A percentile compares a stretch with the other conserved stretches of the same genome.
phyloP scores from a whole-genome alignment of 192 early-diverging fungal species.

The Globomyces pollinis-pini region DNA sequence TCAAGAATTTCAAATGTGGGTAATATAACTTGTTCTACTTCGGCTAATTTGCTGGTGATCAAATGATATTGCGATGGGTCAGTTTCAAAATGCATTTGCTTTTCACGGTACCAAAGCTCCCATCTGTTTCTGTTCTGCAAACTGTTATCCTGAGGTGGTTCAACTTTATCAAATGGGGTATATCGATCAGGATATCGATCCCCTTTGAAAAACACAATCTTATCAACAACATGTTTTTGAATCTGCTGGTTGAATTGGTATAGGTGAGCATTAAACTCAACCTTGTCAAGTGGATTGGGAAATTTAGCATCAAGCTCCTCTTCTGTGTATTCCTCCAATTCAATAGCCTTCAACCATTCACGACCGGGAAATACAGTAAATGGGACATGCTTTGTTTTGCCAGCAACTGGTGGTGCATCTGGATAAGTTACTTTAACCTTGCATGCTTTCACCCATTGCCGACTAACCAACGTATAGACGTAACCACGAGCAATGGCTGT shows the following conservation, averaged over 20 bases:
- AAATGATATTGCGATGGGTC: slow-evolving; percentile 42
- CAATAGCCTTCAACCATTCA: slow-evolving; percentile 40
- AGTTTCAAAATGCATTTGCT: slow-evolving; percentile 32
- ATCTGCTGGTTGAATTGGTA: slow-evolving; percentile 41
- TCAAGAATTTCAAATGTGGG: slow-evolving; percentile 25
- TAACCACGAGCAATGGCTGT: slow-evolving; percentile 38
- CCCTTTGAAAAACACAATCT: slow-evolving; percentile 31
- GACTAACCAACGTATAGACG: slow-evolving; percentile 42
- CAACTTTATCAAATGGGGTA: slow-evolving; percentile 28
- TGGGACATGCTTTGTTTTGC: slow-evolving; percentile 18
- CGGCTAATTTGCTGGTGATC: slow-evolving; percentile 34
- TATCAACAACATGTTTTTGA: slow-evolving; percentile 32
- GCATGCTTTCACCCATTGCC: slow-evolving; percentile 36
- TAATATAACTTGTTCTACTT: slow-evolving; percentile 22
- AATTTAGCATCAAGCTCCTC: slow-evolving; percentile 26
- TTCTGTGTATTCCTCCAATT: slow-evolving; percentile 30
- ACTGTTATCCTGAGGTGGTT: slow-evolving; percentile 32
- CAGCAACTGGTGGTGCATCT: slow-evolving; percentile 1
- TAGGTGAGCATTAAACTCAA: slow-evolving; percentile 32
- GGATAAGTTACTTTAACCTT: slow-evolving; percentile 19
- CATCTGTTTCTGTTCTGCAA: slow-evolving; percentile 34
- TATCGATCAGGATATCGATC: slow-evolving; percentile 28
- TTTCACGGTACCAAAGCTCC: slow-evolving; percentile 33
- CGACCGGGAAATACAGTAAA: slow-evolving; percentile 36
- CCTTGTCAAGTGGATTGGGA: slow-evolving; percentile 14